Evolutionary conservation across 73 alveolate genomes (phyloP).

Genomic region (Paramecium sexaurelia): DNA sequence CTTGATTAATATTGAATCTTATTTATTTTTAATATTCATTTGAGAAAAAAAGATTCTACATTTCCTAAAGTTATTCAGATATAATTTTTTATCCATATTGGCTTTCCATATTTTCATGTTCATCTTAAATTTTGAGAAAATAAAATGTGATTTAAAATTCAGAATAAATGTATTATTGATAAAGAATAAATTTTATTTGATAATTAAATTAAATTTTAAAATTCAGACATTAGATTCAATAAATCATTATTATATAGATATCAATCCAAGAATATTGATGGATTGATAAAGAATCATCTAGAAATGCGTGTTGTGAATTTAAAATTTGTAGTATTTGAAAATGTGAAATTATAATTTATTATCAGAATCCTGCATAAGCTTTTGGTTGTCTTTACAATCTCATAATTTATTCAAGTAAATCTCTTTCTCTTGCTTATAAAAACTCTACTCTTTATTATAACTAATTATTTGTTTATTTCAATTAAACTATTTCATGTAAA

Average conservation of each 20-base stretch:
- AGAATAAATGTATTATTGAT: background rate
- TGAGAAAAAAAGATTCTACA: background rate
- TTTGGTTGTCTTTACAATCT: slow-evolving; percentile 68
- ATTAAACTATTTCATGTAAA: slow-evolving; percentile 83
- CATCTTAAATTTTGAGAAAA: background rate
- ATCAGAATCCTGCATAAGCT: slow-evolving; percentile 59
- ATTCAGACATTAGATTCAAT: background rate
- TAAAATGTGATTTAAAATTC: background rate
- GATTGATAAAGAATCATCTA: background rate
- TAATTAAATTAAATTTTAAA: background rate
- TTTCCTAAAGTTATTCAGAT: background rate
- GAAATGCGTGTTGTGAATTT: background rate
- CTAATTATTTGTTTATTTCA: slow-evolving; percentile 86
- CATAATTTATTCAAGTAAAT: slow-evolving; percentile 86
- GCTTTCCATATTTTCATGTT: background rate
- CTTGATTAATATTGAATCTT: background rate
- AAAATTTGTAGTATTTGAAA: background rate
- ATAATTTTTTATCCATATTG: background rate
- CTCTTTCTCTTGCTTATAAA: slow-evolving; percentile 94
- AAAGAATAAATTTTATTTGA: background rate
- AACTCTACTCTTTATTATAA: slow-evolving; percentile 90
- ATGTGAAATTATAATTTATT: background rate
- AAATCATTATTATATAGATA: background rate
- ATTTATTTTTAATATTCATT: background rate
- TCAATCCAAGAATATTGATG: background rate